Evolutionary conservation across 768 basidiomycete species (phyloP), one percentile per base, ranked within the genome.

Genomic region (Leccinum boreale): DNA sequence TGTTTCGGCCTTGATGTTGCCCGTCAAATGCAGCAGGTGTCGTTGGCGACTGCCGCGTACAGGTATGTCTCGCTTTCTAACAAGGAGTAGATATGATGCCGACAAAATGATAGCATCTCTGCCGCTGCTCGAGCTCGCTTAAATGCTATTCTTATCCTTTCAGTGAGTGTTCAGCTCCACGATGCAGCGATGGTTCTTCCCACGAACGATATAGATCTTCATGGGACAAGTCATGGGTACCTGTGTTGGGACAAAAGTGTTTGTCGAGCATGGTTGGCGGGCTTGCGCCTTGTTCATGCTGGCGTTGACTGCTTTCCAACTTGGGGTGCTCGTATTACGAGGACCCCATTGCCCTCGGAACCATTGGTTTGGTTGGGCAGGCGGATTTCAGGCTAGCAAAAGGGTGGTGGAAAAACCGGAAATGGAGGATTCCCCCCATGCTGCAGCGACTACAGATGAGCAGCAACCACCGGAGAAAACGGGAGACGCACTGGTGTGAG

Each of bases 171-270:
- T 26, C 23, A 2, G 14, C 12, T 17, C 7, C 10, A 17, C 5
- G 2, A 26, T 19, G 8, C 17, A n/a, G 50, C 11, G 14, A 24
- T 17, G 6, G 6, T 1, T 15, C 5, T 3, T 45, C 2, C 35
- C 46, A 62, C 21, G 46, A 44, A 1, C 10, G 8, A 9, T 24
- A 24, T 53, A 78, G 74, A 61, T 88, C 29, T 90, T 91, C 70
- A 78, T 89, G 23, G 92, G 92, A 0, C 90, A 93, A 75, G 87
- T 92, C 10, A 85, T 89, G 73, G 92, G 92, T 17, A 92, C 90
- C 0, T 79, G 87, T 0, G 85, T 86, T 1, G 86, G 90, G 29
- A 87, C 89, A 0, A 70, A 81, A 35, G 80, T 93, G 2, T 94
- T 90, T 72, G 78, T 86, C 28, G 62, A 75, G 14, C 74, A 82